phyloP scores from a whole-genome alignment of 345 rosid species.

The Trapa bicornis region DNA sequence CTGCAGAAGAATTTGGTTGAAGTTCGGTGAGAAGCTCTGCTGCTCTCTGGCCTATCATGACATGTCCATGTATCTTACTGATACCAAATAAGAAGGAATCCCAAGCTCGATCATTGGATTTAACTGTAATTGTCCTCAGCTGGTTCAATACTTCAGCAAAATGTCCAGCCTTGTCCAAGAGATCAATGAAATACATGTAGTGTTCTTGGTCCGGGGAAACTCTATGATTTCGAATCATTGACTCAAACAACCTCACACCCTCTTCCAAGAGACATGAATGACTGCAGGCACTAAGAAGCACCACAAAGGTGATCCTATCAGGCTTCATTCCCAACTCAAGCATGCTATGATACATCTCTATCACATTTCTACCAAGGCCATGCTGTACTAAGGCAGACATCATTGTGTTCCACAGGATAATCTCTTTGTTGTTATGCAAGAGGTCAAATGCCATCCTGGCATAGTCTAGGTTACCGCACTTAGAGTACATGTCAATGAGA shows the following conservation, averaged over 20 bases:
- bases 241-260: conserved; percentile 48
- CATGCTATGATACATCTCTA: conserved; percentile 38
- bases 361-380: conserved; percentile 49
- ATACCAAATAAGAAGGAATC: conserved; percentile 36
- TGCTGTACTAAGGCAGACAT: conserved; percentile 69
- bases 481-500: conserved; percentile 78
- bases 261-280: conserved; percentile 53
- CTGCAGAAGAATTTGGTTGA: conserved; percentile 42
- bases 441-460: conserved; percentile 40
- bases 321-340: conserved; percentile 37
- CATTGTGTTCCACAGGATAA: conserved; percentile 77
- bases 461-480: conserved; percentile 43
- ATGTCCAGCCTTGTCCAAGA: conserved; percentile 52
- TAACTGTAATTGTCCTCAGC: conserved; percentile 36
- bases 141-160: conserved; percentile 35
- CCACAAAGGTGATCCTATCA: conserved; percentile 46
- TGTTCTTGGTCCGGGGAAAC: conserved; percentile 57
- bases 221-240: conserved; percentile 27
- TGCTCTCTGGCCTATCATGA: conserved; percentile 40
- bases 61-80: conserved; percentile 42
- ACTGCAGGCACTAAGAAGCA: conserved; percentile 56
- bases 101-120: conserved; percentile 35
- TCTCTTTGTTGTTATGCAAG: conserved; percentile 29
- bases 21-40: conserved; percentile 40
- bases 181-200: conserved; percentile 68